Evolutionary conservation across 306 rosid species (phyloP), one percentile per base, ranked within the genome.

Genomic region (Ormosia emarginata): DNA sequence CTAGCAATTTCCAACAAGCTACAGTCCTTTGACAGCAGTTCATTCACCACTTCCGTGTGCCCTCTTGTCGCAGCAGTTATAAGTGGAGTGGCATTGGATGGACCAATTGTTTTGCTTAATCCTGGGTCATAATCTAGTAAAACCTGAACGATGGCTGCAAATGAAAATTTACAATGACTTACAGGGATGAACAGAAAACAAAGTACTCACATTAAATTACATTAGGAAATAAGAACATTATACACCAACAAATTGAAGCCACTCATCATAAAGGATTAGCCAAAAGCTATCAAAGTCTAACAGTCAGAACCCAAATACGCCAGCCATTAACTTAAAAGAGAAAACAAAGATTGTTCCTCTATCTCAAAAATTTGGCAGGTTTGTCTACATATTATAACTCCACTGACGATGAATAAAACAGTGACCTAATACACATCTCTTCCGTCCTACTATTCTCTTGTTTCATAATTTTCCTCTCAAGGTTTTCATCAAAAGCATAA

Each of bases 31-130:
- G 94, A 89, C 72, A 96, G 92, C 74, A 96, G 87, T 77, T 96
- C 97, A 75, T 88, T 89, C 50, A 96, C 99, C 72, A 96, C 97
- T 33, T 89, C 94, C 0, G 82, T 81, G 68, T 96, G 97, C 44
- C 99, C 98, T 71, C 91, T 87, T 32, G 98, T 89, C 0, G 98
- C 97, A 4, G 99, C 99, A 43, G 99, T 84, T 86, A 91, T 90
- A 64, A 96, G 98, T 8, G 99, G 98, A 53, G 98, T 93, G 13
- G 97, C 88, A 80, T 92, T 90, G 46, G 94, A 90, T 0, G 89
- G 99, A 61, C 98, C 99, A 30, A 90, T 57, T 46, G 99, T 96
- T 84, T 87, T 93, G 89, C 98, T 87, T 74, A 96, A 84, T 59
- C 90, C 89, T 4, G 91, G 91, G 24, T 91, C 94, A 65, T 89